Evolutionary conservation across 2,329 filamentous ascomycete species (phyloP), one percentile per base, ranked within the genome.

Genomic region (Furcasterigmium sp.): DNA sequence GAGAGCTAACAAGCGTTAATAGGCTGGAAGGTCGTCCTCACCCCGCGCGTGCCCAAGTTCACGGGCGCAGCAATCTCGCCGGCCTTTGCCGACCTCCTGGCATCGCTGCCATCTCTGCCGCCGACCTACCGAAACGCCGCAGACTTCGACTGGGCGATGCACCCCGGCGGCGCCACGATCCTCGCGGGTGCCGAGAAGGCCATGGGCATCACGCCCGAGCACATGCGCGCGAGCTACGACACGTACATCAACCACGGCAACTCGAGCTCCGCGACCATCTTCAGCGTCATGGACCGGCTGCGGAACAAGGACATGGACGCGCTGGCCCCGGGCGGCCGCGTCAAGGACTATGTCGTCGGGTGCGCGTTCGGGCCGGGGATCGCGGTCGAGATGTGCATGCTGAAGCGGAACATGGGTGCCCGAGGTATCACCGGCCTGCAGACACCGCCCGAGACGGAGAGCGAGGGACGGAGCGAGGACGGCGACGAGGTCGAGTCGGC

Each of bases 131-230:
- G 59, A n/a, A 50, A 57, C 0, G 67, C 82, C 0, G 58, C 68
- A 0, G 76, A 84, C 46, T 85, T 85, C 50, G 84, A 87, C 64
- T 87, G 84, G 84, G 84, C 82, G 1, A 74, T 87, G 56, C 84
- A 87, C 52, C 84, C 84, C 0, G 84, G 84, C 5, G 84, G 84
- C 15, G 70, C 79, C 1, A 80, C 81, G 1, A 84, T 87, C 34
- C 65, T 87, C 3, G 72, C 78, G 0, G 80, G 81, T 1, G 78
- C 83, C 1, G 77, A 85, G 57, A 65, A 65, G 34, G 69, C 67
- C 2, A 70, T 87, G 67, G 58, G 63, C 6, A 72, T 87, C 37
- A 70, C 69, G 0, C 63, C 80, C 0, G 76, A 84, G 52, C 82
- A 85, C 51, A 79, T 87, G 66, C 72, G 81, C 38, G 82, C 82